A percentile compares a stretch with the other conserved stretches of the same genome.
These are phyloP conservation scores for Basipetospora chlamydospora DNA, from an alignment of 2,329 filamentous ascomycete species.

Conservation along the genomic window DNA sequence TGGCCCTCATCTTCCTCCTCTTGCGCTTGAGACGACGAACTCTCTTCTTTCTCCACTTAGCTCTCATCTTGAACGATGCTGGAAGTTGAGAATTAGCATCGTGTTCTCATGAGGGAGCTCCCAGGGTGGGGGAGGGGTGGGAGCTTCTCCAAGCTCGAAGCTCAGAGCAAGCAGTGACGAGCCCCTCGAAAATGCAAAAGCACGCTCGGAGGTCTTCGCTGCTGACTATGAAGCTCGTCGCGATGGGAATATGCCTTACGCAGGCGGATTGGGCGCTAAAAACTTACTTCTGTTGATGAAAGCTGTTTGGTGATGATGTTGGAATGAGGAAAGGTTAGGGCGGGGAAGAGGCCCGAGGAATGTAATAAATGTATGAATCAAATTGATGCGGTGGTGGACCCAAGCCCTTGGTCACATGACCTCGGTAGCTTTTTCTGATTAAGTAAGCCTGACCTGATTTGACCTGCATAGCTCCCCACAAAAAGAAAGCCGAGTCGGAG, in stretches of 20 bases:
- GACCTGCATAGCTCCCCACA: too few relatives aligned
- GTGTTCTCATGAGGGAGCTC: not conserved
- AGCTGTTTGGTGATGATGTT: constrained; percentile 1
- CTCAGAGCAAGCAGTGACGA: too few relatives aligned
- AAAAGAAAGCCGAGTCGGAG: too few relatives aligned
- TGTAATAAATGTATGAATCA: too few relatives aligned
- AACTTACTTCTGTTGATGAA: constrained; percentile 2
- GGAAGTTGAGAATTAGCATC: constrained; percentile 12
- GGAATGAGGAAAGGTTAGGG: not conserved
- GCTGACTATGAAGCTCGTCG: constrained; percentile 6
- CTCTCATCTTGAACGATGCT: constrained; percentile 56
- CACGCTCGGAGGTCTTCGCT: not conserved
- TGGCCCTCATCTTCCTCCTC: constrained; percentile 99
- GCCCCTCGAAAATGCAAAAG: not conserved
- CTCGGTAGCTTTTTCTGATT: too few relatives aligned
- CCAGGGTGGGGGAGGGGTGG: not conserved
- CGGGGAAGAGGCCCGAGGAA: not conserved
- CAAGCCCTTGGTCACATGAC: constrained; percentile 1
- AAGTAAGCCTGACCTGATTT: too few relatives aligned
- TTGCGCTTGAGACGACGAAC: constrained; percentile 98
- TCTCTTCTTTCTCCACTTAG: constrained; percentile 99
- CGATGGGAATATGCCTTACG: constrained; percentile 6
- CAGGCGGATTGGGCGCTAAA: too few relatives aligned
- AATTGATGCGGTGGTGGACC: too few relatives aligned
- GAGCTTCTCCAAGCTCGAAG: too few relatives aligned